Percentiles rank a stretch among this genome's conserved stretches.
Evolutionary conservation across 306 rosid species (phyloP).

Genomic region (Trifolium subterraneum): DNA sequence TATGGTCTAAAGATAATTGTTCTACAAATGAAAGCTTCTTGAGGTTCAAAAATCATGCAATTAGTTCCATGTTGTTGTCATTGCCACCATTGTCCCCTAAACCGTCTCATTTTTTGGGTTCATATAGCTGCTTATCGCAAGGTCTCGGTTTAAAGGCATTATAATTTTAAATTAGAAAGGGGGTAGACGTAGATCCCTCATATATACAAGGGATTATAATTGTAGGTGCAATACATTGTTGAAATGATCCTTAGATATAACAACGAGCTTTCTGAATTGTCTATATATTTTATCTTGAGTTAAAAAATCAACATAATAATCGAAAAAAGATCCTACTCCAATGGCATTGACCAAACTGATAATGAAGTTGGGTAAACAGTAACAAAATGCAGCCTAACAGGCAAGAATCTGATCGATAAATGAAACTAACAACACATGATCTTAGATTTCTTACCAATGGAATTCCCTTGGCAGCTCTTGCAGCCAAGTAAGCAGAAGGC

Average conservation of each 20-base stretch:
- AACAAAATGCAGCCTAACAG: neutral
- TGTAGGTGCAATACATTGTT: neutral
- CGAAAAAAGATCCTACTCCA: too few species aligned
- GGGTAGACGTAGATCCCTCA: too few species aligned
- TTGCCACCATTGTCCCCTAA: neutral
- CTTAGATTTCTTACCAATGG: slow-evolving; percentile 68
- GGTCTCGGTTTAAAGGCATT: neutral
- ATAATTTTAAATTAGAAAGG: too few species aligned
- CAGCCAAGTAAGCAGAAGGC: slow-evolving; percentile 89
- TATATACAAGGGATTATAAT: too few species aligned
- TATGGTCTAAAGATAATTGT: neutral
- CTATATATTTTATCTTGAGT: too few species aligned
- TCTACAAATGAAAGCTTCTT: neutral
- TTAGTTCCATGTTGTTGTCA: neutral
- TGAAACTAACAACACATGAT: slow-evolving; percentile 18
- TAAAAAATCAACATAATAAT: too few species aligned
- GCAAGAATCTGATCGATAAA: neutral
- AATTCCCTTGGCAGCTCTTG: slow-evolving; percentile 86
- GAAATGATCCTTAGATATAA: neutral
- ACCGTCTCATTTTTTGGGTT: neutral
- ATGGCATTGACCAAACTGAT: neutral
- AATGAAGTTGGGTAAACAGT: neutral
- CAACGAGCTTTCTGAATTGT: too few species aligned
- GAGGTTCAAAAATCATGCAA: slow-evolving; percentile 10
- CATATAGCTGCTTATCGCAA: neutral